These are phyloP conservation scores for Ustilago curta DNA, from an alignment of 1,284 basidiomycete species.

Conservation along the genomic window DNA sequence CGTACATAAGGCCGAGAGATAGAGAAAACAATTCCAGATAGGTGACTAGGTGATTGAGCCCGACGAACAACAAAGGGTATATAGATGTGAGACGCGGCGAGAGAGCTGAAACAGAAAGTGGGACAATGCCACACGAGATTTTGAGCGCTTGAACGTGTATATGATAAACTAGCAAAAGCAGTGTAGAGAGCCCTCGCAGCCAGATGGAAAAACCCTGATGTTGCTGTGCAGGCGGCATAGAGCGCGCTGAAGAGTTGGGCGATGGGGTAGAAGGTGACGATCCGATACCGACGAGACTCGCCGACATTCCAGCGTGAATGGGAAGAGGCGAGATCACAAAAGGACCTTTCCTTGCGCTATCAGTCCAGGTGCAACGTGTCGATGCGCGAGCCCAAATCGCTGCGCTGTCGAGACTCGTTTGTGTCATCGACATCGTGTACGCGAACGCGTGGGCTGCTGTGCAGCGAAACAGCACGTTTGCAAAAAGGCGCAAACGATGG, in stretches of 20 bases:
- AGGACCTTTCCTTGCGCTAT: neutral
- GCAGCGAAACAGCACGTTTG: conserved; percentile 15
- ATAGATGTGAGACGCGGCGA: conserved; percentile 5
- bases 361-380: conserved; percentile 21
- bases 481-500: conserved; percentile 20
- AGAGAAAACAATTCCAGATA: conserved; percentile 6
- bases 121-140: neutral
- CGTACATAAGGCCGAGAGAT: neutral
- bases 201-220: neutral
- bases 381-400: conserved; percentile 20
- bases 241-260: neutral
- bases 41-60: conserved; percentile 5
- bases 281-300: neutral
- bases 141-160: conserved; percentile 8
- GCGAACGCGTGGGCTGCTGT: conserved; percentile 31
- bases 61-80: conserved; percentile 5
- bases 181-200: neutral
- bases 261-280: neutral
- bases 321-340: neutral
- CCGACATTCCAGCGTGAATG: neutral
- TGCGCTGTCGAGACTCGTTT: conserved; percentile 7
- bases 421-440: conserved; percentile 5
- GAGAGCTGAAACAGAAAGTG: neutral
- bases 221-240: neutral
- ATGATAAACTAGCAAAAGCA: no score